Evolutionary conservation across 225 moss, liverwort and hornwort species (phyloP).

Genomic region (Sphagnum tenellum): DNA sequence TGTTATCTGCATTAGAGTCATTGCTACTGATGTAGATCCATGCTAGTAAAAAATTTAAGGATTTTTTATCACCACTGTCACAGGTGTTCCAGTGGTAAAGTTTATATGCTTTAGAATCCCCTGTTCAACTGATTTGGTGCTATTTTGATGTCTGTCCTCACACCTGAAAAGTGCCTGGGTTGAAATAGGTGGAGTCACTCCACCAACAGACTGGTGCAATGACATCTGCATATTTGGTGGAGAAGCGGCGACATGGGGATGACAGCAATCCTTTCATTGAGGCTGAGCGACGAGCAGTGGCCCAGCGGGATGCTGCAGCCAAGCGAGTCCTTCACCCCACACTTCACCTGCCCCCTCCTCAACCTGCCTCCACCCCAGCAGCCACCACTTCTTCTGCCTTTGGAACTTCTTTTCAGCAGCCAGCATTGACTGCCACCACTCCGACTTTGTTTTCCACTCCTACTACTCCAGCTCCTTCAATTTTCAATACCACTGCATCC

Average conservation of each 20-base stretch:
- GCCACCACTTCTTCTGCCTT: conserved; percentile 19
- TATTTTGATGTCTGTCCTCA: too few relatives aligned
- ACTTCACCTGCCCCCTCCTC: conserved; percentile 49
- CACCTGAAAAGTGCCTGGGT: conserved; percentile 2
- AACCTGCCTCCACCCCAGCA: conserved; percentile 18
- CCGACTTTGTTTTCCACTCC: conserved; percentile 59
- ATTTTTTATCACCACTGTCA: too few relatives aligned
- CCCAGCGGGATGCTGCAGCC: conserved; percentile 89
- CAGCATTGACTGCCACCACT: conserved; percentile 33
- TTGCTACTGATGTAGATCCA: too few relatives aligned
- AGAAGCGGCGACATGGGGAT: conserved; percentile 80
- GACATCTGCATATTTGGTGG: conserved; percentile 73
- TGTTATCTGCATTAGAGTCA: too few relatives aligned
- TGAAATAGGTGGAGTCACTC: conserved; percentile 69
- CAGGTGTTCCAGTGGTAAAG: too few relatives aligned
- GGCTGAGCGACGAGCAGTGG: conserved; percentile 91
- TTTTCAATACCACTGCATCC: conserved; percentile 34
- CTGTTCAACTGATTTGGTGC: too few relatives aligned
- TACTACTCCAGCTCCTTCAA: conserved; percentile 40
- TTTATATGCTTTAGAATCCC: too few relatives aligned
- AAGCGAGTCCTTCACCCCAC: conserved; percentile 89
- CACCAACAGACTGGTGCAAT: conserved; percentile 83
- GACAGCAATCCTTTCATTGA: conserved; percentile 95
- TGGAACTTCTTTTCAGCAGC: conserved; percentile 31
- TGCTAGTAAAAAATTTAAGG: too few relatives aligned